Conservation (phyloP, 768 basidiomycete species). For the Lepiota subincarnata region DNA sequence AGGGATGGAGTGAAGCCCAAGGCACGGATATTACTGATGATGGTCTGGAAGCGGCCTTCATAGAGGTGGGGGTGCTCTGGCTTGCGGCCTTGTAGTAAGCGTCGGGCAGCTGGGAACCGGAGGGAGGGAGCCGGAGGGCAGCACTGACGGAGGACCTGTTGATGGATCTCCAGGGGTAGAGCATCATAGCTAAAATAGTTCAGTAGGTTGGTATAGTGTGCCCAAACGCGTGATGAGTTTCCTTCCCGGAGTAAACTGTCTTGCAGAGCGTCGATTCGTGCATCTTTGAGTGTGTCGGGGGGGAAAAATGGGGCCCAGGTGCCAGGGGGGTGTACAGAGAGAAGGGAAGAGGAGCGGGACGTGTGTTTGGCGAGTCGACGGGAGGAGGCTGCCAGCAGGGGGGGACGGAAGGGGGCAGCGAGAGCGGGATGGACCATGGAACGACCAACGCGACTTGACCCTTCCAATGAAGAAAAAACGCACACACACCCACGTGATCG, state of each 20-base stretch:
- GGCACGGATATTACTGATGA: slow-evolving; percentile 68
- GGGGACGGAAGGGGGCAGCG: slow-evolving; percentile 3
- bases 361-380: neutral
- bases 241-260: slow-evolving; percentile 28
- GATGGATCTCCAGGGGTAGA: slow-evolving; percentile 65
- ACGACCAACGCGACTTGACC: slow-evolving; percentile 5
- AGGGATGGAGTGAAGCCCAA: slow-evolving; percentile 43
- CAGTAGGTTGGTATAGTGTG: slow-evolving; percentile 55
- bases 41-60: slow-evolving; percentile 60
- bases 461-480: neutral
- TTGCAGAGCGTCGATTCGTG: slow-evolving; percentile 21
- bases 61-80: slow-evolving; percentile 46
- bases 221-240: slow-evolving; percentile 58
- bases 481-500: slow-evolving; percentile 2
- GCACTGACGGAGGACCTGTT: slow-evolving; percentile 64
- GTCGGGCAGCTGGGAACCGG: slow-evolving; percentile 39
- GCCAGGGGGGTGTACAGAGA: neutral
- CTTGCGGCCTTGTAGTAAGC: slow-evolving; percentile 33
- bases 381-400: slow-evolving; percentile 3
- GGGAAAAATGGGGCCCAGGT: neutral
- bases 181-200: slow-evolving; percentile 40
- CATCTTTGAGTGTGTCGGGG: neutral
- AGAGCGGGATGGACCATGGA: slow-evolving; percentile 13
- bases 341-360: neutral
- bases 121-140: slow-evolving; percentile 44